These are phyloP conservation scores for Debaryomycetaceae sp. DNA, from an alignment of 1,139 yeast genomes.

Conservation along the genomic window DNA sequence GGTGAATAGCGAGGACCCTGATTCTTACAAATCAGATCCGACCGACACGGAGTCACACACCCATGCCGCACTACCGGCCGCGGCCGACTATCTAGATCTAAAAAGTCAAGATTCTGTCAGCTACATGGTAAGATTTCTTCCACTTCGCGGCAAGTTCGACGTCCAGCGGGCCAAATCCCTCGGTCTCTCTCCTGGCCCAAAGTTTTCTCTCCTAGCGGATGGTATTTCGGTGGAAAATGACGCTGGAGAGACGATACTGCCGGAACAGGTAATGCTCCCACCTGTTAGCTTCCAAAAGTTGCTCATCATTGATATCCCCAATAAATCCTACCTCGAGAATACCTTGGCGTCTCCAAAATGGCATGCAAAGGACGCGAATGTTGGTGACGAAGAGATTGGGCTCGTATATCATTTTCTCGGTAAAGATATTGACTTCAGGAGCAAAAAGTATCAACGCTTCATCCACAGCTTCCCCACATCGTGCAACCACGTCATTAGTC, in stretches of 20 bases:
- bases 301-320: conserved; percentile 68
- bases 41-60: conserved; percentile 32
- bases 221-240: conserved; percentile 51
- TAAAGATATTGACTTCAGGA: conserved; percentile 42
- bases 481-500: conserved; percentile 60
- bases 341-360: conserved; percentile 24
- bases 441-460: conserved; percentile 32
- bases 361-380: conserved; percentile 13
- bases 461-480: conserved; percentile 38
- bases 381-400: conserved; percentile 30
- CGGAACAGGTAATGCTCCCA: conserved; percentile 67
- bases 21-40: conserved; percentile 30
- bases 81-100: conserved; percentile 8
- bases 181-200: conserved; percentile 59
- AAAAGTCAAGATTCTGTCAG: conserved; percentile 27
- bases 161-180: conserved; percentile 52
- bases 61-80: conserved; percentile 26
- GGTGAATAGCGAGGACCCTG: conserved; percentile 27
- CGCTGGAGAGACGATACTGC: conserved; percentile 47
- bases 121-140: conserved; percentile 55
- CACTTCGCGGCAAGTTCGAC: conserved; percentile 71
- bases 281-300: conserved; percentile 48
- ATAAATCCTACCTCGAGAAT: conserved; percentile 34
- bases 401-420: conserved; percentile 71
- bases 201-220: conserved; percentile 46